These are phyloP conservation scores for Candida schatavii DNA, from an alignment of 805 yeast species.

Conservation along the genomic window DNA sequence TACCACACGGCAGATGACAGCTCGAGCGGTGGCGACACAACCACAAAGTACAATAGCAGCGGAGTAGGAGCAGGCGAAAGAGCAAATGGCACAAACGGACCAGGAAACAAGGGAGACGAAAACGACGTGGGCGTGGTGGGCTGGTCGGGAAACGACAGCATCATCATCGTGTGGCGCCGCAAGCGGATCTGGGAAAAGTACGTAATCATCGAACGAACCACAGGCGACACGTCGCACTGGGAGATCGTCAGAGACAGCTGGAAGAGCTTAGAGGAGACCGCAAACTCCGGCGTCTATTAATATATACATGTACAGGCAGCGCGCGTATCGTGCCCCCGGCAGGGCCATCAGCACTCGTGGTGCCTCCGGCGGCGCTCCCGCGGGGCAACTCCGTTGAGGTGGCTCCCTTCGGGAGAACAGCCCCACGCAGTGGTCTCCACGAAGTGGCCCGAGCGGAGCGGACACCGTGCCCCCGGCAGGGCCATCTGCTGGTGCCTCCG, in stretches of 20 bases:
- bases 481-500: background rate
- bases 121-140: constrained; percentile 46
- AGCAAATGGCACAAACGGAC: background rate
- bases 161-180: constrained; percentile 72
- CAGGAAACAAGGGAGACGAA: background rate
- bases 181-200: constrained; percentile 86
- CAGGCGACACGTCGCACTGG: constrained; percentile 11
- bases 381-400: too few species aligned
- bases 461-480: background rate
- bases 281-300: background rate
- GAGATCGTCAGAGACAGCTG: constrained; percentile 23
- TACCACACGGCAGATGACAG: constrained; percentile 21
- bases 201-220: constrained; percentile 55
- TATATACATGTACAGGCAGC: background rate
- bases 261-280: constrained; percentile 22
- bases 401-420: background rate
- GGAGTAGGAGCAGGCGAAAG: background rate
- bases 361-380: too few species aligned
- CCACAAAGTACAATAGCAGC: too few species aligned
- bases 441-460: background rate
- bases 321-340: background rate
- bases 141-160: constrained; percentile 73
- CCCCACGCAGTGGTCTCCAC: background rate
- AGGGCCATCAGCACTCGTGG: too few species aligned
- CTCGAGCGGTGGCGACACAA: constrained; percentile 40